A percentile compares a stretch with the other conserved stretches of the same genome.
Evolutionary conservation across 2,329 filamentous ascomycete species (phyloP).

Genomic region (Clonostachys sp.): DNA sequence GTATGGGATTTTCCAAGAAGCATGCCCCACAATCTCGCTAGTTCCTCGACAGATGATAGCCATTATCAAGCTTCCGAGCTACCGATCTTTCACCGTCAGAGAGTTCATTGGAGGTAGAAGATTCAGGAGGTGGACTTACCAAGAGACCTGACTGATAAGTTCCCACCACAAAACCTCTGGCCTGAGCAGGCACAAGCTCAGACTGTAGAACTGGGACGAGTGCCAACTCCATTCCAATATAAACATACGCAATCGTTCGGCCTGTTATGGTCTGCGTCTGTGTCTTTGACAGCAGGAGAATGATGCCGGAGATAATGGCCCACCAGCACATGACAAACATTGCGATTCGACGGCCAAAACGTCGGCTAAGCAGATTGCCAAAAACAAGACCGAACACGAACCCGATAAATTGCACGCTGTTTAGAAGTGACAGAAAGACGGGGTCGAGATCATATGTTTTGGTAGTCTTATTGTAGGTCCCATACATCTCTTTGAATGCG

Average conservation of each 20-base stretch:
- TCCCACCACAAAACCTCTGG: slow-evolving; percentile 17
- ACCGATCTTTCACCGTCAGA: too few relatives aligned
- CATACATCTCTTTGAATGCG: slow-evolving; percentile 18
- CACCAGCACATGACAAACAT: slow-evolving; percentile 6
- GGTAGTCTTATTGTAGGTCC: slow-evolving; percentile 2
- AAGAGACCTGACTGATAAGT: slow-evolving; percentile 19
- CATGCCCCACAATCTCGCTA: slow-evolving; percentile 16
- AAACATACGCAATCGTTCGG: slow-evolving; percentile 2
- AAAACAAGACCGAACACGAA: neutral
- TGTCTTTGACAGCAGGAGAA: neutral
- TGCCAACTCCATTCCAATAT: slow-evolving; percentile 22
- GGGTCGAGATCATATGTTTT: neutral
- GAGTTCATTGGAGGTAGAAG: neutral
- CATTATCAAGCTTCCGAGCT: slow-evolving; percentile 13
- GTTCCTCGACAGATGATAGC: slow-evolving; percentile 18
- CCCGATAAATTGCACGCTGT: neutral
- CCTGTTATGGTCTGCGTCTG: neutral
- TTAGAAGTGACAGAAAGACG: neutral
- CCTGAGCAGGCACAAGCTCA: slow-evolving; percentile 13
- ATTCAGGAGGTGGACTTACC: slow-evolving; percentile 8
- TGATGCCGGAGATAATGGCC: slow-evolving; percentile 6
- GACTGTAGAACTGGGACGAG: slow-evolving; percentile 20
- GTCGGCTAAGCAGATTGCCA: slow-evolving; percentile 4
- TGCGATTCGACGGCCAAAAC: slow-evolving; percentile 15
- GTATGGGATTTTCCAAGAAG: slow-evolving; percentile 24